Base-by-base conservation (phyloP, 208 protist species). In the Leishmania turanica region DNA sequence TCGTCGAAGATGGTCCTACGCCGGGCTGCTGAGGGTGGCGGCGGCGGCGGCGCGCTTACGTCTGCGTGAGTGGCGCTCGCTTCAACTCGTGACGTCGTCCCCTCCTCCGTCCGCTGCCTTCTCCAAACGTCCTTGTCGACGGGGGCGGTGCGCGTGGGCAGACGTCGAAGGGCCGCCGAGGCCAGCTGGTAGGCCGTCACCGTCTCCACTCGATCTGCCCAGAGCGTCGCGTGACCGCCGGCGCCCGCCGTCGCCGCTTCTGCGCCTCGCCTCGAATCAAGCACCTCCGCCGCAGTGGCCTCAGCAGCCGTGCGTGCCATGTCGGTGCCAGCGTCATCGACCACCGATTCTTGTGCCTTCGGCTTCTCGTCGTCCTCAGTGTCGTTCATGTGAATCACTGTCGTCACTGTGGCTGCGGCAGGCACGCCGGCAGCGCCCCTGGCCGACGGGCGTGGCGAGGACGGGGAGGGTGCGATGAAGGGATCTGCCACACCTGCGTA, bases 101-200 rank as follows among this genome's bases (percentile, higher is more conserved):
- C 24, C 66, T 47, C 34, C 31, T 73, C 45, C 45, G 69, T 2
- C 42, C 69, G 45, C 24, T 31, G 40, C 9, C 34, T 53, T 73
- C 27, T 51, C 40, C 34, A 21, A 5, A 71, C 17, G 21, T 71
- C 37, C 17, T 21, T n/a, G 27, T 73, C 69, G 13, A 51, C 45
- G 8, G 72, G 72, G 51, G 72, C 72, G 15, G 49, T 13, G 51
- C 72, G 72, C 6, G 31, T 62, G 2, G 72, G 72, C 53, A 62
- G 51, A 24, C 51, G 72, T 15, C 51, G 31, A 19, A 76, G 51
- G n/a, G 53, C 72, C 4, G 72, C 72, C 8, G 72, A 54, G 51
- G 72, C 49, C 51, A 76, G 34, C 72, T 76, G 21, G 34, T 56
- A 54, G 51, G 72, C 72, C 24, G 27, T 76, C 51, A 76, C 72